phyloP scores from a whole-genome alignment of 495 filamentous ascomycete species.

The Jackrogersella multiformis region DNA sequence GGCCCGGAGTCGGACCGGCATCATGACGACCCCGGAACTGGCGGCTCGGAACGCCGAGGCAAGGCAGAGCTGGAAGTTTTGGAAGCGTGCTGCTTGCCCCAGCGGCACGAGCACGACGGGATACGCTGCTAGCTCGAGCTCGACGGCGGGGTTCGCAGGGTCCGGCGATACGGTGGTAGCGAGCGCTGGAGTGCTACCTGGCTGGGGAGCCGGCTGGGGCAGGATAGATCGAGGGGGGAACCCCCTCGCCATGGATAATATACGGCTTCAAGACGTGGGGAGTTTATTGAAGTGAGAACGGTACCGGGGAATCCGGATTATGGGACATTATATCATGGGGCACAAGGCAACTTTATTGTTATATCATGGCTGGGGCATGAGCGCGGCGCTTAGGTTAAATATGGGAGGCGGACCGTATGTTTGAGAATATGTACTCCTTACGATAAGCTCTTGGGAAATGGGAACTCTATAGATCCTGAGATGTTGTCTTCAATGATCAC shows the following conservation, averaged over 20 bases:
- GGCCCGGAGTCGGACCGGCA: slow-evolving; percentile 39
- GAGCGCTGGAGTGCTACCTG: slow-evolving; percentile 39
- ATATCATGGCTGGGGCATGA: slow-evolving; percentile 6
- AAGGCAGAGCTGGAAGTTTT: slow-evolving; percentile 39
- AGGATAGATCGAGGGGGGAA: slow-evolving; percentile 46
- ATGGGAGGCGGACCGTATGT: neutral
- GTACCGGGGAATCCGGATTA: neutral
- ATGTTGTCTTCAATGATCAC: too few relatives aligned
- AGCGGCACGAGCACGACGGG: slow-evolving; percentile 11
- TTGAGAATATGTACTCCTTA: neutral
- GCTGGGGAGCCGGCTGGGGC: slow-evolving; percentile 51
- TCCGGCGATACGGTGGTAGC: slow-evolving; percentile 37
- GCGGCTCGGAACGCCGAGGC: slow-evolving; percentile 26
- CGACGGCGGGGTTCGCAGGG: slow-evolving; percentile 35
- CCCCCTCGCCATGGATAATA: slow-evolving; percentile 40
- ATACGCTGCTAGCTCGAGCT: slow-evolving; percentile 40
- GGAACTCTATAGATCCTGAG: neutral
- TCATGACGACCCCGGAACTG: slow-evolving; percentile 49
- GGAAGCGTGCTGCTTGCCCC: slow-evolving; percentile 11
- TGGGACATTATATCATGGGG: slow-evolving; percentile 4
- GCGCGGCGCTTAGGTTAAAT: slow-evolving; percentile 25
- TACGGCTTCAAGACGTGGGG: slow-evolving; percentile 48
- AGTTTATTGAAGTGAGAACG: slow-evolving; percentile 35
- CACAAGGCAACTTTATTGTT: slow-evolving; percentile 2
- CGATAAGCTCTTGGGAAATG: neutral